A percentile compares a stretch with the other conserved stretches of the same genome.
Evolutionary conservation across 306 rosid genomes (phyloP).

Genomic region (Citrullus colocynthis): DNA sequence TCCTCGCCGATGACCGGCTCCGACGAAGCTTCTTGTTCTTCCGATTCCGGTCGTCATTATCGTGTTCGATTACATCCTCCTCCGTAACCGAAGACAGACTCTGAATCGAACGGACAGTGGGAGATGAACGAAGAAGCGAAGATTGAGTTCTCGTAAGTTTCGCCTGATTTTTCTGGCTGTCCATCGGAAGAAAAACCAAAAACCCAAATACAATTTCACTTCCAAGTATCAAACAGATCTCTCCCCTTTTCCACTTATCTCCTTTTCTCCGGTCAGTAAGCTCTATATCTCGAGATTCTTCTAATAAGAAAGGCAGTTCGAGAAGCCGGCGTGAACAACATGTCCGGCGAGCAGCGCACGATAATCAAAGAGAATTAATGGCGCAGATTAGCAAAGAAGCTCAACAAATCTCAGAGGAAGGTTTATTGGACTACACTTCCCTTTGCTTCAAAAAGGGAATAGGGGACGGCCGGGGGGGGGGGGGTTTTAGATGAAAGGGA

Average conservation of each 20-base stretch:
- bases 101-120: slow-evolving; percentile 86
- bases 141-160: slow-evolving; percentile 84
- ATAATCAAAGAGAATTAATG: background rate
- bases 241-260: background rate
- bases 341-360: background rate
- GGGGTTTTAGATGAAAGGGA: slow-evolving; percentile 3
- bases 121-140: slow-evolving; percentile 71
- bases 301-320: background rate
- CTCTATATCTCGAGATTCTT: background rate
- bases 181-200: slow-evolving; percentile 22
- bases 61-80: slow-evolving; percentile 20
- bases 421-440: background rate
- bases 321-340: background rate
- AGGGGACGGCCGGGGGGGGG: background rate
- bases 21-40: slow-evolving; percentile 15
- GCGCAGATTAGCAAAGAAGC: slow-evolving; percentile 7
- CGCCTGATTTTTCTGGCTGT: slow-evolving; percentile 54
- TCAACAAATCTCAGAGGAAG: background rate
- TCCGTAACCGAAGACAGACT: slow-evolving; percentile 63
- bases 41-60: slow-evolving; percentile 27
- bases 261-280: background rate
- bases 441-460: background rate
- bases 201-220: background rate
- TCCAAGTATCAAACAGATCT: slow-evolving; percentile 21
- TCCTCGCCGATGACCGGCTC: slow-evolving; percentile 22